Conservation (phyloP, 2,329 filamentous ascomycete genomes). For the Hymenoscyphus fructigenus region DNA sequence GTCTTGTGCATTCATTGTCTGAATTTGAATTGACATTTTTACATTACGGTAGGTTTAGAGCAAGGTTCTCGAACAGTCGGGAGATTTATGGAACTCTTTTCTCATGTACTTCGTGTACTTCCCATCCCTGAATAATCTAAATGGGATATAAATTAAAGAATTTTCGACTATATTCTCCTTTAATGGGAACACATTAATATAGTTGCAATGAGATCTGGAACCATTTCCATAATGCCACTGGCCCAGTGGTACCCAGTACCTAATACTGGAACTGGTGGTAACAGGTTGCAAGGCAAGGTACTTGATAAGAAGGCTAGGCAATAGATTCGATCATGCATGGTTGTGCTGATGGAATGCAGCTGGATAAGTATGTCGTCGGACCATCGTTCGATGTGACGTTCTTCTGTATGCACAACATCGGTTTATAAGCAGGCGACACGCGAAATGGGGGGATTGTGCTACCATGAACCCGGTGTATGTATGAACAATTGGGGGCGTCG, state of each 20-base stretch:
- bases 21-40: no score
- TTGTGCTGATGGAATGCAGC: not conserved
- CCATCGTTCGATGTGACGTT: not conserved
- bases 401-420: not conserved
- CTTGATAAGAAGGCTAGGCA: not conserved
- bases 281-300: not conserved
- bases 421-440: not conserved
- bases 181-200: not conserved
- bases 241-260: not conserved
- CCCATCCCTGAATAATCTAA: not conserved
- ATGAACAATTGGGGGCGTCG: not conserved
- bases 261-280: not conserved
- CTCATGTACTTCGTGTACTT: not conserved
- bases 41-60: no score
- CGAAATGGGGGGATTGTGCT: not conserved
- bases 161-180: not conserved
- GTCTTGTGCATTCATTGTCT: no score
- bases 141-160: not conserved
- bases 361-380: not conserved
- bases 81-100: no score
- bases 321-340: not conserved
- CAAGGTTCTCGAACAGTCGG: no score
- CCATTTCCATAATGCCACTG: not conserved
- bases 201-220: not conserved
- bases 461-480: not conserved